Conservation (phyloP, 163 green algal genomes). For the Scenedesmus sp. region DNA sequence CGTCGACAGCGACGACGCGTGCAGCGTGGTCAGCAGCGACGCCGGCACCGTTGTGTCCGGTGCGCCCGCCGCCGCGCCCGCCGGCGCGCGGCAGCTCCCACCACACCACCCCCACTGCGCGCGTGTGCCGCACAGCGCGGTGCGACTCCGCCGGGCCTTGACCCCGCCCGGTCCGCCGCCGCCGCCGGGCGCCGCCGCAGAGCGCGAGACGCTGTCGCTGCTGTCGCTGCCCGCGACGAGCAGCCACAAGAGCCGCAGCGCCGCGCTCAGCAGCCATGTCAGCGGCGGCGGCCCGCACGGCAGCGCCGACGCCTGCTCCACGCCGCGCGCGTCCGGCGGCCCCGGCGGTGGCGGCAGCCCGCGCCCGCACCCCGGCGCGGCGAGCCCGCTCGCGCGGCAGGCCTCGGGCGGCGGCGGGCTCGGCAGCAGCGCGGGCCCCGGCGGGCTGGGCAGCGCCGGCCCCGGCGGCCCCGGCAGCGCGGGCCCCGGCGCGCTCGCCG, state of each 20-base stretch:
- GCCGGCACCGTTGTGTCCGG: constrained; percentile 4
- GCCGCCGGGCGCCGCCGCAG: neutral
- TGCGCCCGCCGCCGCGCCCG: constrained; percentile 5
- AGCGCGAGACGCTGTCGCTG: constrained; percentile 25
- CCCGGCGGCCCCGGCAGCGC: too few relatives aligned
- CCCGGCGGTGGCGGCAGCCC: neutral
- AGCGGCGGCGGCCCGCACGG: constrained; percentile 2
- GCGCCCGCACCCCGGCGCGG: too few relatives aligned
- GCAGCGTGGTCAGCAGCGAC: constrained; percentile 38
- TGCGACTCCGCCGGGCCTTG: too few relatives aligned
- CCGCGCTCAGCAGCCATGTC: neutral
- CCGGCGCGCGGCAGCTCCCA: too few relatives aligned
- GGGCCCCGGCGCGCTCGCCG: too few relatives aligned
- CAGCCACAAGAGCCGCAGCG: neutral
- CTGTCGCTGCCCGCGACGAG: constrained; percentile 5
- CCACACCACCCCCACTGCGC: too few relatives aligned
- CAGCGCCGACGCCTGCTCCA: neutral
- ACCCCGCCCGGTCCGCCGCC: too few relatives aligned
- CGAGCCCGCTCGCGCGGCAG: neutral
- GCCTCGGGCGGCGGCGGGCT: neutral
- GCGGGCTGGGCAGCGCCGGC: too few relatives aligned
- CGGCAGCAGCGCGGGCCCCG: too few relatives aligned
- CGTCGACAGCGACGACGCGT: constrained; percentile 14
- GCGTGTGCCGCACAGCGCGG: too few relatives aligned
- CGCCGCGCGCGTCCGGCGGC: neutral